These are phyloP conservation scores for Cymodocea nodosa DNA, from an alignment of 116 monocot genomes.

Conservation along the genomic window DNA sequence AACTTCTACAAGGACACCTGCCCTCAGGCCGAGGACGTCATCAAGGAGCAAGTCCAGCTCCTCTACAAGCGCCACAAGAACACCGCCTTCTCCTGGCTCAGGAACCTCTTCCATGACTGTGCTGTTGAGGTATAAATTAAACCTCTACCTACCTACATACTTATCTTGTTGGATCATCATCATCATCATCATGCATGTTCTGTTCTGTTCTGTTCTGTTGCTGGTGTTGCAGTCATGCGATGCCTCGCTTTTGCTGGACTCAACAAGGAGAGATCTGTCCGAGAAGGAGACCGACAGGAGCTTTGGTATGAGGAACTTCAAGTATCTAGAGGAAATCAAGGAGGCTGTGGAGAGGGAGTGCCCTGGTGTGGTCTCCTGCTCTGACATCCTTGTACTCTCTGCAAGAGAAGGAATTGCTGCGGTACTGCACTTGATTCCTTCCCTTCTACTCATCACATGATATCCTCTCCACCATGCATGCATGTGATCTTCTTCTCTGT, in stretches of 20 bases:
- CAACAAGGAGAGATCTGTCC: constrained; percentile 56
- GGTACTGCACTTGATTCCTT: constrained; percentile 11
- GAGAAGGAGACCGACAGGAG: constrained; percentile 91
- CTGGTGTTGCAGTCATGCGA: constrained; percentile 53
- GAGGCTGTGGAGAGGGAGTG: constrained; percentile 91
- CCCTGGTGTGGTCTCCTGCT: constrained; percentile 75
- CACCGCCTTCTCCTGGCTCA: constrained; percentile 94
- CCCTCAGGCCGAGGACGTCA: constrained; percentile 82
- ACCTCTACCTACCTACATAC: no score
- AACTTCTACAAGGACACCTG: constrained; percentile 91
- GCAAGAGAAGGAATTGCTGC: constrained; percentile 62
- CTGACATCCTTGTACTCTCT: constrained; percentile 78
- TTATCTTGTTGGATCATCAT: no score
- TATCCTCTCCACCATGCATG: constrained; percentile 16
- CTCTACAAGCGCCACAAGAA: constrained; percentile 94
- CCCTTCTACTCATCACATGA: background rate
- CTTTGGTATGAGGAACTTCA: constrained; percentile 87
- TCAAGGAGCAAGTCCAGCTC: constrained; percentile 68
- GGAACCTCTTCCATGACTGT: constrained; percentile 95
- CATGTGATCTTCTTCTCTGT: background rate
- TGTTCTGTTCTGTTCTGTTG: background rate
- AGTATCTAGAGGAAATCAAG: constrained; percentile 71
- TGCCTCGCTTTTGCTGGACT: constrained; percentile 74
- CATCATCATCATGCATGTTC: no score
- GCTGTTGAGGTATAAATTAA: constrained; percentile 92